Evolutionary conservation across 805 yeast species (phyloP).

Genomic region (Myxozyma kluyveri): DNA sequence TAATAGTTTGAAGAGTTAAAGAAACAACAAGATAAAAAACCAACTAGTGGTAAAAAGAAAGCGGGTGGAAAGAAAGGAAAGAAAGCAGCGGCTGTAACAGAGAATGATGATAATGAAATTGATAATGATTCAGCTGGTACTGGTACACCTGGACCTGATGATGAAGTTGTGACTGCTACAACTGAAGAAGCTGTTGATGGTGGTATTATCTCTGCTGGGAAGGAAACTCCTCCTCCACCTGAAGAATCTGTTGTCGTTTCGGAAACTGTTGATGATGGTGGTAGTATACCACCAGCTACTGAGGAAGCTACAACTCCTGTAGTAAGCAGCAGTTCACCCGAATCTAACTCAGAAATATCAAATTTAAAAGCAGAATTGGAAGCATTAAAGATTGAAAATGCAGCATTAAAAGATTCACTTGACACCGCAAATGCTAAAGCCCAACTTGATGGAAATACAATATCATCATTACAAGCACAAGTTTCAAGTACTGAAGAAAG

Average conservation of each 20-base stretch:
- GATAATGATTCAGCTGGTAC: conserved; percentile 11
- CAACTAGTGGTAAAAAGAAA: conserved; percentile 27
- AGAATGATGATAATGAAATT: neutral
- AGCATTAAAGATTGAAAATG: conserved; percentile 17
- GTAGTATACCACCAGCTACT: neutral
- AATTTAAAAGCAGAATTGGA: conserved; percentile 2
- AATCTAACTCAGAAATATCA: too few relatives aligned
- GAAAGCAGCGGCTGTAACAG: conserved; percentile 9
- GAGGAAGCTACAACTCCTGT: neutral
- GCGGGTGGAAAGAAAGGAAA: conserved; percentile 11
- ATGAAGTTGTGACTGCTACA: conserved; percentile 50
- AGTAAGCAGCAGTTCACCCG: too few relatives aligned
- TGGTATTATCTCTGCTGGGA: neutral
- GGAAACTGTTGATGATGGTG: neutral
- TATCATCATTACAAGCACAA: conserved; percentile 2
- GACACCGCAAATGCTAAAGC: conserved; percentile 24
- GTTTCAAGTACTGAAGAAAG: neutral
- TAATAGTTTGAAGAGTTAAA: conserved; percentile 61
- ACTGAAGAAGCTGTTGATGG: conserved; percentile 36
- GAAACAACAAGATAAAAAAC: conserved; percentile 52
- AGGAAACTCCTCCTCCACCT: neutral
- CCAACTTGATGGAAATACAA: conserved; percentile 22
- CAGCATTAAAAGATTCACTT: conserved; percentile 22
- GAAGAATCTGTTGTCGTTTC: conserved; percentile 1
- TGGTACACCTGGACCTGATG: conserved; percentile 22